phyloP scores from a whole-genome alignment of 345 rosid genomes.

The Mangifera indica region DNA sequence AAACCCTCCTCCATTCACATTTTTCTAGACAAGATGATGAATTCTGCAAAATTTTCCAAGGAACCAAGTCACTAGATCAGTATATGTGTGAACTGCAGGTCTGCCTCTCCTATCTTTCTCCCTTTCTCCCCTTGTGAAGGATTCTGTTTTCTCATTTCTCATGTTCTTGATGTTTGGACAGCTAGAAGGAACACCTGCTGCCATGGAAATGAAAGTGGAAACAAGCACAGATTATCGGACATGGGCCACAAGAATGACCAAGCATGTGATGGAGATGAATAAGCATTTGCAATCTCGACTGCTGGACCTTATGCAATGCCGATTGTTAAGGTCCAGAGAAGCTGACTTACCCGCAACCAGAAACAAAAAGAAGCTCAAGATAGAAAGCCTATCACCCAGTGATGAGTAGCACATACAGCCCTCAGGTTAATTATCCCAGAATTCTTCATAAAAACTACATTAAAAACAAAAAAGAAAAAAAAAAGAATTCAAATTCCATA shows the following conservation, averaged over 20 bases:
- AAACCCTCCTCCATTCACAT: slow-evolving; percentile 19
- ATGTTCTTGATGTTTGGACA: slow-evolving; percentile 23
- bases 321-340: slow-evolving; percentile 22
- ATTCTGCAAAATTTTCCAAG: slow-evolving; percentile 10
- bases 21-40: slow-evolving; percentile 20
- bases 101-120: background rate
- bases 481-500: background rate
- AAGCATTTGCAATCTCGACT: slow-evolving; percentile 42
- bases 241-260: slow-evolving; percentile 44
- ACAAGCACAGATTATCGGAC: slow-evolving; percentile 26
- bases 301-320: slow-evolving; percentile 41
- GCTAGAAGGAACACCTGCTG: slow-evolving; percentile 36
- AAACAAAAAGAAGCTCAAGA: slow-evolving; percentile 29
- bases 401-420: slow-evolving; percentile 14
- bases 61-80: slow-evolving; percentile 24
- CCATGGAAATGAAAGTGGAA: slow-evolving; percentile 42
- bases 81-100: slow-evolving; percentile 44
- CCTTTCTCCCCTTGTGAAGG: too few species aligned
- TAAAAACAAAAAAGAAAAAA: too few species aligned
- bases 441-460: background rate
- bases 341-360: background rate
- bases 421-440: background rate
- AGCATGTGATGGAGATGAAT: slow-evolving; percentile 50
- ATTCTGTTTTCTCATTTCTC: too few species aligned
- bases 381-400: slow-evolving; percentile 1